Conservation (phyloP, 2,329 filamentous ascomycete genomes). For the Fusarium sp. region DNA sequence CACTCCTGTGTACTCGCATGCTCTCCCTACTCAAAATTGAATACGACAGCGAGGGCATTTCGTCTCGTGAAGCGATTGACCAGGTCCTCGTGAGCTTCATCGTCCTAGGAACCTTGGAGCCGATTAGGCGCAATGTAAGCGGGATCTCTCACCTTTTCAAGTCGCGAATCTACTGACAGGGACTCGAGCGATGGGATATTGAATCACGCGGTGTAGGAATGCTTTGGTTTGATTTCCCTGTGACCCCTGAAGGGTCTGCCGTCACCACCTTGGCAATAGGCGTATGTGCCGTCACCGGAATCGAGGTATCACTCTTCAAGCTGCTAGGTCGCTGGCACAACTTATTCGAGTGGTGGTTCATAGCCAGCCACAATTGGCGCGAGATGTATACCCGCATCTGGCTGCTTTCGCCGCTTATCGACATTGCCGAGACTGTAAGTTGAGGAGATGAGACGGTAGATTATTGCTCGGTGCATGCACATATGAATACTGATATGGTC, state of each 20-base stretch:
- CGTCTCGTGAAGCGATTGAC: slow-evolving; percentile 1
- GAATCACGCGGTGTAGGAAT: slow-evolving; percentile 32
- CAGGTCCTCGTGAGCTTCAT: slow-evolving; percentile 34
- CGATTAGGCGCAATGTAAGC: slow-evolving; percentile 36
- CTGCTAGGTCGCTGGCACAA: slow-evolving; percentile 15
- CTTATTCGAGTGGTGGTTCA: slow-evolving; percentile 34
- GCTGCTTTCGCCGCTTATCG: slow-evolving; percentile 38
- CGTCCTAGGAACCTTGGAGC: slow-evolving; percentile 38
- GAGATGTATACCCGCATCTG: slow-evolving; percentile 27
- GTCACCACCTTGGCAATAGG: slow-evolving; percentile 12
- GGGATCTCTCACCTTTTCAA: neutral
- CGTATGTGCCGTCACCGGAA: slow-evolving; percentile 9
- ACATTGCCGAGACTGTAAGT: slow-evolving; percentile 39
- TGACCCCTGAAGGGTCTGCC: slow-evolving; percentile 10
- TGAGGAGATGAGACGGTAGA: neutral
- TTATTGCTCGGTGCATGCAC: no score
- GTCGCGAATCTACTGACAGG: neutral
- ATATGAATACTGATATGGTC: neutral
- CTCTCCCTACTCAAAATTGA: slow-evolving; percentile 3
- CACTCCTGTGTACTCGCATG: slow-evolving; percentile 11
- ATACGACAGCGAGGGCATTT: neutral
- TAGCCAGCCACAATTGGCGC: slow-evolving; percentile 7
- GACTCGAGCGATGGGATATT: slow-evolving; percentile 31
- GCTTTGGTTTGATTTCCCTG: slow-evolving; percentile 12
- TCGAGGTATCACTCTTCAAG: slow-evolving; percentile 14